Conservation (phyloP, 257 asterid genomes). For the Buddleja alternifolia region DNA sequence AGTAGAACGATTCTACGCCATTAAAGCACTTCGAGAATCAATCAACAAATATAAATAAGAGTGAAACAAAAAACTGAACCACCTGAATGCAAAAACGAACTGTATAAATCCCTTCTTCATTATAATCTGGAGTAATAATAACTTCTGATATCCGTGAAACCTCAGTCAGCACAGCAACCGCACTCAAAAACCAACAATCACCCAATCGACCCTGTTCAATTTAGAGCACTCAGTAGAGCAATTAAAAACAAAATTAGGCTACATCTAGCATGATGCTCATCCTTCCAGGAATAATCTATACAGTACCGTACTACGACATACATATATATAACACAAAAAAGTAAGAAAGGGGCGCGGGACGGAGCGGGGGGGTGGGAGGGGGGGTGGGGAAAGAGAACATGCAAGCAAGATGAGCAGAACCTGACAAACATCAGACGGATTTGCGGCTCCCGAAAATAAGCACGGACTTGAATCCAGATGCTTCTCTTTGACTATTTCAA, state of each 20-base stretch:
- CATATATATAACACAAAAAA: conserved; percentile 2
- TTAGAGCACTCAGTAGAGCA: conserved; percentile 28
- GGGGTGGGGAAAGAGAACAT: conserved; percentile 3
- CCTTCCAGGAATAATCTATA: neutral
- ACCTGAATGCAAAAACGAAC: conserved; percentile 99
- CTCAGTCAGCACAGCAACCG: conserved; percentile 97
- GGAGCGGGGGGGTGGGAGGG: too few species aligned
- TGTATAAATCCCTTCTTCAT: conserved; percentile 93
- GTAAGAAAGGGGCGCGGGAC: too few species aligned
- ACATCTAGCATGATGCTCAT: neutral
- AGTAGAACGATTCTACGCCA: neutral
- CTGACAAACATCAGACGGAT: conserved; percentile 99
- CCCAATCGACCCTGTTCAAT: conserved; percentile 89
- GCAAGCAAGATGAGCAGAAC: conserved; percentile 42
- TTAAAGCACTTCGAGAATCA: neutral
- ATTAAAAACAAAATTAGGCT: conserved; percentile 6
- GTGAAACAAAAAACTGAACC: neutral
- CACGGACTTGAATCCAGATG: conserved; percentile 76
- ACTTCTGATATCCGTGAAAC: conserved; percentile 93
- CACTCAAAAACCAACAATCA: conserved; percentile 99
- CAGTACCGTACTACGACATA: neutral
- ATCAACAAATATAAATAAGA: neutral
- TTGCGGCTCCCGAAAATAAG: conserved; percentile 83
- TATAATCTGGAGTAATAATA: conserved; percentile 89
- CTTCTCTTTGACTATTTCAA: conserved; percentile 77